Evolutionary conservation across 2,329 filamentous ascomycete genomes (phyloP).

Genomic region (Fusarium sp.): DNA sequence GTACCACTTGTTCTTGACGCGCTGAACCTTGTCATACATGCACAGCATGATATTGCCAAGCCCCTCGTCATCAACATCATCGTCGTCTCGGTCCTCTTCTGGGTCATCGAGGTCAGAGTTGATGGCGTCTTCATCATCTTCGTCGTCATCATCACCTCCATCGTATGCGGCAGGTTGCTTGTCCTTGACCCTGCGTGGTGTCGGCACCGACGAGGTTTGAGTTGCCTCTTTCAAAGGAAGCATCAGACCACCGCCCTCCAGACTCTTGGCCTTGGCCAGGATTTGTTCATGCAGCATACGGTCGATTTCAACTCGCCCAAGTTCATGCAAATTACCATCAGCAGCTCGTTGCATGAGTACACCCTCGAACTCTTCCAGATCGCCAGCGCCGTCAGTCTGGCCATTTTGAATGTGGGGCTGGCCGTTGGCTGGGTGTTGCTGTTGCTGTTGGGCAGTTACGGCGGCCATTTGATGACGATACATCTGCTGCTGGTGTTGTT

Average conservation of each 20-base stretch:
- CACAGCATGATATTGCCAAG: slow-evolving; percentile 94
- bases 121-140: slow-evolving; percentile 91
- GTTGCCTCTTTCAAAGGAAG: slow-evolving; percentile 70
- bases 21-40: slow-evolving; percentile 98
- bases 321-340: slow-evolving; percentile 63
- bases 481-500: slow-evolving; percentile 47
- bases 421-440: slow-evolving; percentile 48
- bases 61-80: slow-evolving; percentile 87
- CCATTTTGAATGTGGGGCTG: slow-evolving; percentile 49
- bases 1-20: slow-evolving; percentile 97
- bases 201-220: slow-evolving; percentile 42
- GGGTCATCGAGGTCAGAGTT: slow-evolving; percentile 98
- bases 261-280: slow-evolving; percentile 69
- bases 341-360: slow-evolving; percentile 67
- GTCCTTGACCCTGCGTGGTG: slow-evolving; percentile 37
- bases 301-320: slow-evolving; percentile 72
- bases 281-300: slow-evolving; percentile 74
- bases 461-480: slow-evolving; percentile 45
- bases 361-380: slow-evolving; percentile 65
- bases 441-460: slow-evolving; percentile 44
- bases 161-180: slow-evolving; percentile 64
- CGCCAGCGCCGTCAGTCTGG: slow-evolving; percentile 79
- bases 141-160: slow-evolving; percentile 66
- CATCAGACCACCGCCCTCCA: slow-evolving; percentile 82
- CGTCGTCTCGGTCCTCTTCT: slow-evolving; percentile 84